Conservation (phyloP, 306 rosid genomes). For the Sechiopsis laciniata region DNA sequence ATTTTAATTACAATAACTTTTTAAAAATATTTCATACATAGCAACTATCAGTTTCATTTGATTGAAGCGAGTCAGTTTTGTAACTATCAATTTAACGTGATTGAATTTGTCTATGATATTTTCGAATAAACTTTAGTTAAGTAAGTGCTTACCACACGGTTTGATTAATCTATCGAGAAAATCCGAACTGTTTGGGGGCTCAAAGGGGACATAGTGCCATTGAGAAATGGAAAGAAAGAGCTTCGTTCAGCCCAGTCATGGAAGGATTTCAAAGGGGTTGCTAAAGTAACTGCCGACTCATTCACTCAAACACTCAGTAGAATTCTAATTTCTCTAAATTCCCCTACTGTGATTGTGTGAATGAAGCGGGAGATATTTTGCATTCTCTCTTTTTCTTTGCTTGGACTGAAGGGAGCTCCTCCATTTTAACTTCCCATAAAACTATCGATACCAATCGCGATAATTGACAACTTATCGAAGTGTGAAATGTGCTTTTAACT, state of each 20-base stretch:
- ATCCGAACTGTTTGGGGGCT: not conserved
- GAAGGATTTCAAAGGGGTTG: slow-evolving; percentile 34
- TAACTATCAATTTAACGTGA: too few relatives aligned
- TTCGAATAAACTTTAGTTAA: not conserved
- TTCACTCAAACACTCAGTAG: slow-evolving; percentile 43
- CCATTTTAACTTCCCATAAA: slow-evolving; percentile 28
- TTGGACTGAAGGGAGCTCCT: slow-evolving; percentile 72
- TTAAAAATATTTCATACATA: too few relatives aligned
- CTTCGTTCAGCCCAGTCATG: slow-evolving; percentile 54
- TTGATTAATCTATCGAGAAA: not conserved
- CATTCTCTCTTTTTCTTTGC: slow-evolving; percentile 47
- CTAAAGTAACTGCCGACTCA: slow-evolving; percentile 52
- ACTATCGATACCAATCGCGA: not conserved
- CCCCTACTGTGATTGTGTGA: slow-evolving; percentile 47
- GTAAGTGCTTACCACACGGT: not conserved
- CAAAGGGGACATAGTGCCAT: not conserved
- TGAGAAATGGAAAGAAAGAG: slow-evolving; percentile 33
- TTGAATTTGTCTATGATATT: too few relatives aligned
- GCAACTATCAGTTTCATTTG: too few relatives aligned
- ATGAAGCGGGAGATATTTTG: slow-evolving; percentile 55
- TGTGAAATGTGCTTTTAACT: too few relatives aligned
- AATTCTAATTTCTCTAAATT: not conserved
- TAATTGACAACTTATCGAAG: too few relatives aligned
- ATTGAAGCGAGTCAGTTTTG: too few relatives aligned
- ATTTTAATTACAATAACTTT: too few relatives aligned